Conservation (phyloP, 441 rosid species). For the Adansonia madagascariensis region DNA sequence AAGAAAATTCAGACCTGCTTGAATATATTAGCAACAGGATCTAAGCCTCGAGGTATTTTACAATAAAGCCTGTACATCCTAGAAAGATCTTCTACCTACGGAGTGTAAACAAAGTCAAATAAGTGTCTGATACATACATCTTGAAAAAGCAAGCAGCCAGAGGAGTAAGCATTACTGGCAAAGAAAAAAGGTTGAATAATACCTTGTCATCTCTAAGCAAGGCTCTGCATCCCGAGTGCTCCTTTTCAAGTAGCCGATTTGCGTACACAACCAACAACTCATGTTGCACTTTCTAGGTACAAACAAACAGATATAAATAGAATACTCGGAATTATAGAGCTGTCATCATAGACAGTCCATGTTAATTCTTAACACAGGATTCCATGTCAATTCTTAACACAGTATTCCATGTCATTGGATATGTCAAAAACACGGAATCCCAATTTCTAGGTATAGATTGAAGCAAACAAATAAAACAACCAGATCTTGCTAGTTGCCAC, state of each 20-base stretch:
- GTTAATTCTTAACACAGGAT: neutral
- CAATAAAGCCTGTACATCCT: constrained; percentile 93
- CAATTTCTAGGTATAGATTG: neutral
- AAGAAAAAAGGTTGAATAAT: neutral
- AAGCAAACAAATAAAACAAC: neutral
- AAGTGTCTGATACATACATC: neutral
- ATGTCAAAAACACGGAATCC: neutral
- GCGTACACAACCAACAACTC: constrained; percentile 67
- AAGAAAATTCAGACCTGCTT: constrained; percentile 65
- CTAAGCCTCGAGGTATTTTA: constrained; percentile 70
- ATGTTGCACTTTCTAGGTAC: constrained; percentile 78
- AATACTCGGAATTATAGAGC: neutral
- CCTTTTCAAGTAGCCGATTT: constrained; percentile 74
- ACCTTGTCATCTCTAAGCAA: constrained; percentile 92
- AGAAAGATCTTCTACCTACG: constrained; percentile 88
- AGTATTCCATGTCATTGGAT: neutral
- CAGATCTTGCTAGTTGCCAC: neutral
- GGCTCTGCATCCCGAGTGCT: constrained; percentile 85
- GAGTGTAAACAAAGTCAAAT: constrained; percentile 15
- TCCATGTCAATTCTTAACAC: neutral
- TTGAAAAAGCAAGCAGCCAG: constrained; percentile 16
- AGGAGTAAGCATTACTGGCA: constrained; percentile 11
- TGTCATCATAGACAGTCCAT: neutral
- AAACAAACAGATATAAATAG: constrained; percentile 19
- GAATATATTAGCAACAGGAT: constrained; percentile 75